These are phyloP conservation scores for Pharus latifolius DNA, from an alignment of 176 grass and related monocot genomes.

Conservation along the genomic window DNA sequence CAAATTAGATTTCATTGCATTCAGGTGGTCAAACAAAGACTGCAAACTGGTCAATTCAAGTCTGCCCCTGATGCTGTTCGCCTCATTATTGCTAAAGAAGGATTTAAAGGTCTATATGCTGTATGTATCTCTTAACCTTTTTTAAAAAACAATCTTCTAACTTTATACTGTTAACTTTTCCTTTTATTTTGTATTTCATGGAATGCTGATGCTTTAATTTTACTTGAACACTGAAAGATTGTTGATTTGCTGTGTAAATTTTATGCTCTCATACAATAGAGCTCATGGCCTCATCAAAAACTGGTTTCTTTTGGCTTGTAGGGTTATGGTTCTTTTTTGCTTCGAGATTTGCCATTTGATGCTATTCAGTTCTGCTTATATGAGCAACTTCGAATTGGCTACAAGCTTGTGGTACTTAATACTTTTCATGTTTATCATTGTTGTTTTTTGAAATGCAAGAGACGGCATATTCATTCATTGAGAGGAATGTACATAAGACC, in stretches of 20 bases:
- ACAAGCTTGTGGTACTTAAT: constrained; percentile 61
- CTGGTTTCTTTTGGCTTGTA: constrained; percentile 18
- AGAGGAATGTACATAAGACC: too few species aligned
- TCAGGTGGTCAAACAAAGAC: constrained; percentile 93
- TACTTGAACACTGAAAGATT: not conserved
- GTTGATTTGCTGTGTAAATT: not conserved
- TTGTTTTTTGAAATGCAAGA: too few species aligned
- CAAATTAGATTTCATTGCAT: not conserved
- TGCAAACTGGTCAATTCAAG: constrained; percentile 82
- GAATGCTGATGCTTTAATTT: not conserved
- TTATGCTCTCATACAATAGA: not conserved
- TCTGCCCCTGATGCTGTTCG: constrained; percentile 65
- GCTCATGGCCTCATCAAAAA: not conserved
- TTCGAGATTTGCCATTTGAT: constrained; percentile 90
- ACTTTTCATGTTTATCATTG: not conserved
- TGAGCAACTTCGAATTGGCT: constrained; percentile 91
- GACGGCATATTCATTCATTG: too few species aligned
- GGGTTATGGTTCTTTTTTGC: constrained; percentile 90
- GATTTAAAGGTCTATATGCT: constrained; percentile 75
- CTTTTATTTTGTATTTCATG: not conserved
- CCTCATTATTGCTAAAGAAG: constrained; percentile 80
- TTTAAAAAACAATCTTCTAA: not conserved
- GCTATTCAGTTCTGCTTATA: constrained; percentile 95
- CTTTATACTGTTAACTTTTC: not conserved
- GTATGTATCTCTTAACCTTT: constrained; percentile 38